Evolutionary conservation across 257 asterid genomes (phyloP), one percentile per base, ranked within the genome.

Genomic region (Thymus mandschuricus): DNA sequence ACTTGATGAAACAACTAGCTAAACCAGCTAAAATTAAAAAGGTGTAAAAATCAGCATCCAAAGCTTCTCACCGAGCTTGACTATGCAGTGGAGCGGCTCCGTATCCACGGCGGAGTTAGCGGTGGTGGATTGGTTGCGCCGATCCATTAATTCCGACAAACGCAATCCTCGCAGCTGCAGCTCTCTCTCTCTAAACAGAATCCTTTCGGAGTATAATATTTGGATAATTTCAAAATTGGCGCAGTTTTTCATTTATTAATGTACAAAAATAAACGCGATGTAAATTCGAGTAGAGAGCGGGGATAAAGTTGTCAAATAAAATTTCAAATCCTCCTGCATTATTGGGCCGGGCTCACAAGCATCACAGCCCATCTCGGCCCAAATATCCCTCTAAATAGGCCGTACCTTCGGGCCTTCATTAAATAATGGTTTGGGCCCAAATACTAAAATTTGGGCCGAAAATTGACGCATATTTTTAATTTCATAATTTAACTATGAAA

Each of bases 51-150:
- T 54, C 43, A 41, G 52, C 44, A 52, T 57, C 1, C n/a, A 38
- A 40, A 66, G 62, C 46, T 2, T 30, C 85, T 66, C 35, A 92
- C 98, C 98, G 43, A 93, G 90, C 85, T 93, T 93, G 86, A 91
- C 92, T 80, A 91, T 89, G 83, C 96, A 93, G 66, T 83, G 91
- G 64, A 89, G 78, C 41, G 78, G 86, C 4, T 75, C 77, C 45
- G 70, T 13, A 65, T 49, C 75, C 28, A 66, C 56, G 57, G 28
- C 74, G 69, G 80, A 60, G 68, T 71, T 40, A 46, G 78, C 10
- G 58, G 78, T 8, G 75, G 75, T 60, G 72, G 56, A 65, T 12
- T 79, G 70, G 73, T 66, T 74, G 45, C 60, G 82, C 33, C 60
- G 86, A 74, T 89, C 89, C 96, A 88, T 88, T 33, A 35, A 68